Evolutionary conservation across 2,329 filamentous ascomycete species (phyloP).

Genomic region (Aspergillus brunneoviolaceus): DNA sequence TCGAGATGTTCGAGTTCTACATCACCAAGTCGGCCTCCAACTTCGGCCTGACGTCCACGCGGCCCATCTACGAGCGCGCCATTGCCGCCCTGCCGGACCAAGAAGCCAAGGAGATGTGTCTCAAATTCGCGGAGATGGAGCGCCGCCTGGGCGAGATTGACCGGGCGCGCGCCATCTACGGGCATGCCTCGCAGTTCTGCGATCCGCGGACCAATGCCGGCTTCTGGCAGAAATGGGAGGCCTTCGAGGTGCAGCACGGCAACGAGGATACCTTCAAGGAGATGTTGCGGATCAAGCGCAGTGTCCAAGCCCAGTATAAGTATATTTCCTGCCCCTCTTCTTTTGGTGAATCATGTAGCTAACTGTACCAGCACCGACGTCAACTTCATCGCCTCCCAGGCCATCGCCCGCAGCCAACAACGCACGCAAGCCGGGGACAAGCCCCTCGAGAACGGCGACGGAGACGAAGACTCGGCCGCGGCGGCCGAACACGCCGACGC

Average conservation of each 20-base stretch:
- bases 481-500: slow-evolving; percentile 64
- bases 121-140: slow-evolving; percentile 98
- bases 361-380: slow-evolving; percentile 71
- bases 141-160: slow-evolving; percentile 89
- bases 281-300: slow-evolving; percentile 96
- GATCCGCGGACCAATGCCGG: slow-evolving; percentile 85
- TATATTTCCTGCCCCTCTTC: slow-evolving; percentile 39
- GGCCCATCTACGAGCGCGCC: slow-evolving; percentile 93
- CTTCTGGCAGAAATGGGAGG: slow-evolving; percentile 97
- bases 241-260: slow-evolving; percentile 94
- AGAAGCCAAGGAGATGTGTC: slow-evolving; percentile 95
- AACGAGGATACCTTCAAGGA: slow-evolving; percentile 99
- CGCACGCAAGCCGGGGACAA: slow-evolving; percentile 40
- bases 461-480: slow-evolving; percentile 47
- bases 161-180: slow-evolving; percentile 90
- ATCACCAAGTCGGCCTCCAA: slow-evolving; percentile 98
- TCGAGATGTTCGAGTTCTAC: slow-evolving; percentile 99
- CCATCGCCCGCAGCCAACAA: slow-evolving; percentile 75
- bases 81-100: slow-evolving; percentile 89
- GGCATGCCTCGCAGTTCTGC: slow-evolving; percentile 94
- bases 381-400: slow-evolving; percentile 96
- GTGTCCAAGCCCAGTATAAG: slow-evolving; percentile 97
- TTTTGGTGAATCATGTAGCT: slow-evolving; percentile 24
- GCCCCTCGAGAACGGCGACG: slow-evolving; percentile 34
- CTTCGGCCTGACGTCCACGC: slow-evolving; percentile 90